phyloP scores from a whole-genome alignment of 257 asterid genomes.

The Catharanthus roseus region DNA sequence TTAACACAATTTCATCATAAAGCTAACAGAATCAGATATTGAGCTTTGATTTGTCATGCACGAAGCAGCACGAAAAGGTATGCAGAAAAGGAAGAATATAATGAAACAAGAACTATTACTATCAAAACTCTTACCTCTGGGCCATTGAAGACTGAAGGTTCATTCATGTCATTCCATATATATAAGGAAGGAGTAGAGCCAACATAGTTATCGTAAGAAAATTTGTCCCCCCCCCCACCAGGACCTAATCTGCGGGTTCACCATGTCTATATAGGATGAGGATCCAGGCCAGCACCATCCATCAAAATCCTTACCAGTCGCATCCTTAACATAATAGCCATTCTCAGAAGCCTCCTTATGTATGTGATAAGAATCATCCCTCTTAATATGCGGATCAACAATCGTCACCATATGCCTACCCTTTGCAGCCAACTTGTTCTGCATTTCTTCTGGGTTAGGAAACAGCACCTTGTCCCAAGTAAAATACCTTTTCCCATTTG shows the following conservation, averaged over 20 bases:
- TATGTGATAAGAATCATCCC: constrained; percentile 76
- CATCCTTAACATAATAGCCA: constrained; percentile 86
- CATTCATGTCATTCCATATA: constrained; percentile 98
- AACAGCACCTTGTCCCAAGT: constrained; percentile 89
- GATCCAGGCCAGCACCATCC: constrained; percentile 99
- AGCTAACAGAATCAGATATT: neutral
- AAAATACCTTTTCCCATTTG: constrained; percentile 89
- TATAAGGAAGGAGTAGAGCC: constrained; percentile 86
- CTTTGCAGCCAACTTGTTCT: constrained; percentile 79
- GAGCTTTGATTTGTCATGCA: too few relatives aligned
- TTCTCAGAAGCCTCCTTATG: constrained; percentile 86
- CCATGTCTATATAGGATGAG: constrained; percentile 78
- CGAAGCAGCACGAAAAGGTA: neutral
- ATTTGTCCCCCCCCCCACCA: constrained; percentile 93
- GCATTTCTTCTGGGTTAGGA: constrained; percentile 95
- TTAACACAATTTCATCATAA: neutral
- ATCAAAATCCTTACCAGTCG: constrained; percentile 81
- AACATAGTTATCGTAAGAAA: constrained; percentile 58
- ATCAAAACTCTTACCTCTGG: constrained; percentile 67
- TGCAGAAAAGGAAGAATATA: neutral
- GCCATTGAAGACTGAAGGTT: constrained; percentile 97
- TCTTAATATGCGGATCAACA: constrained; percentile 96
- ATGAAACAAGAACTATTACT: neutral
- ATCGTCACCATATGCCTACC: constrained; percentile 97
- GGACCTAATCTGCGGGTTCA: constrained; percentile 85